Conservation (phyloP, 2,329 filamentous ascomycete genomes). For the Penicillium sp. region DNA sequence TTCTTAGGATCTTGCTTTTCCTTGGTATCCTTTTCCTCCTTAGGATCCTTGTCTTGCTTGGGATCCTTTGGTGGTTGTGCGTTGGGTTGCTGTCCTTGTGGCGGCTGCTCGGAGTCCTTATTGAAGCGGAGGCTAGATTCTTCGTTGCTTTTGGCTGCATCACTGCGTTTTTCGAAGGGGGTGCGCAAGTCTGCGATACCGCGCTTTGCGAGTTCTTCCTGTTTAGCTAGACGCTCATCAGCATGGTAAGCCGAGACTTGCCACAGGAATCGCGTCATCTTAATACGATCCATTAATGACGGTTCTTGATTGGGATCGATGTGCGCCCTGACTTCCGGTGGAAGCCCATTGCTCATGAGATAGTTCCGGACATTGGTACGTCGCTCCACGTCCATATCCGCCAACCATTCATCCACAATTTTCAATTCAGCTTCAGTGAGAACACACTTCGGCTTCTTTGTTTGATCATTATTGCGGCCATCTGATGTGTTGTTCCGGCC, state of each 20-base stretch:
- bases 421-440: slow-evolving; percentile 58
- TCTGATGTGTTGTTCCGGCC: slow-evolving; percentile 45
- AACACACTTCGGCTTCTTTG: slow-evolving; percentile 42
- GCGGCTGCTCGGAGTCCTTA: slow-evolving; percentile 29
- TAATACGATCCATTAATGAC: slow-evolving; percentile 59
- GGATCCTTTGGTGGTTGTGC: slow-evolving; percentile 6
- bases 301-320: slow-evolving; percentile 51
- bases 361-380: slow-evolving; percentile 61
- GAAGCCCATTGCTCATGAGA: slow-evolving; percentile 68
- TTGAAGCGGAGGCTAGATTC: background rate
- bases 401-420: slow-evolving; percentile 58
- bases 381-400: slow-evolving; percentile 55
- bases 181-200: background rate
- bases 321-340: slow-evolving; percentile 65
- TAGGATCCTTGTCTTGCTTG: slow-evolving; percentile 4
- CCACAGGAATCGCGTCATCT: slow-evolving; percentile 58
- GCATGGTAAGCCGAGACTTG: slow-evolving; percentile 50
- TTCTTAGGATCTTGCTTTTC: slow-evolving; percentile 15
- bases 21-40: slow-evolving; percentile 6
- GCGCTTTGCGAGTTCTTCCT: slow-evolving; percentile 30
- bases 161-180: background rate
- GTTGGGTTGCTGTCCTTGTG: slow-evolving; percentile 26
- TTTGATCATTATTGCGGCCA: slow-evolving; percentile 25
- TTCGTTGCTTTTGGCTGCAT: background rate
- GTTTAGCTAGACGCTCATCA: background rate